Percentiles rank a stretch among this genome's conserved stretches.
Evolutionary conservation across 495 filamentous ascomycete species (phyloP).

Genomic region (Astrothelium subdiscretum): DNA sequence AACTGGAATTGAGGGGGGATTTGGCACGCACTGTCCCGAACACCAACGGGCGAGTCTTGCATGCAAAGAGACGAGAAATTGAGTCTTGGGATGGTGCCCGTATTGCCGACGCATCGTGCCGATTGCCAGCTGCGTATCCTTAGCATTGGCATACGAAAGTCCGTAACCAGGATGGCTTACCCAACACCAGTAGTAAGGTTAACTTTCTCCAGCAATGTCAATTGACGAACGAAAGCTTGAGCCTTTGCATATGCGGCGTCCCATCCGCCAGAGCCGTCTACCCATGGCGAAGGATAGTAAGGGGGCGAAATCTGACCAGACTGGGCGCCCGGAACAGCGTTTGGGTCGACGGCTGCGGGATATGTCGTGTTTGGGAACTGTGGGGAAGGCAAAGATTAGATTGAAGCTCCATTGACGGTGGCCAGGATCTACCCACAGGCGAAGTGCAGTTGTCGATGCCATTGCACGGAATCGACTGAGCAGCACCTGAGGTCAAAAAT

Average conservation of each 20-base stretch:
- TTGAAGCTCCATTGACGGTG: not conserved
- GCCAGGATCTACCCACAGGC: not conserved
- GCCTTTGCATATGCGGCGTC: constrained; percentile 66
- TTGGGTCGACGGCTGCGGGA: constrained; percentile 14
- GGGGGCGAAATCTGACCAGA: constrained; percentile 40
- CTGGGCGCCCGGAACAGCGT: constrained; percentile 13
- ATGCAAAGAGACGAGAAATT: constrained; percentile 71
- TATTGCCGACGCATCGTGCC: constrained; percentile 72
- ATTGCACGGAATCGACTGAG: not conserved
- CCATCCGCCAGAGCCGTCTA: constrained; percentile 61
- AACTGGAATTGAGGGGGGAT: constrained; percentile 1
- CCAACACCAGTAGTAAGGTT: constrained; percentile 84
- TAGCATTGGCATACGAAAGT: not conserved
- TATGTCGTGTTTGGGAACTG: constrained; percentile 17
- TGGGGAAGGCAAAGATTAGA: not conserved
- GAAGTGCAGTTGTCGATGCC: not conserved
- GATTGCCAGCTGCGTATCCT: constrained; percentile 50
- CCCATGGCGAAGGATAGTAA: constrained; percentile 79
- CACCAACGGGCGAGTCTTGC: constrained; percentile 81
- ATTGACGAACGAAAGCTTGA: constrained; percentile 62
- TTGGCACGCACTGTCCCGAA: constrained; percentile 37
- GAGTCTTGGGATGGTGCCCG: constrained; percentile 59
- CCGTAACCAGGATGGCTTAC: constrained; percentile 30
- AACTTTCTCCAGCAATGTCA: constrained; percentile 84
- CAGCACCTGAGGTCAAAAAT: not conserved